A percentile compares a stretch with the other conserved stretches of the same genome.
These are phyloP conservation scores for Plasmodium coatneyi DNA, from an alignment of 169 alveolate species.

Conservation along the genomic window DNA sequence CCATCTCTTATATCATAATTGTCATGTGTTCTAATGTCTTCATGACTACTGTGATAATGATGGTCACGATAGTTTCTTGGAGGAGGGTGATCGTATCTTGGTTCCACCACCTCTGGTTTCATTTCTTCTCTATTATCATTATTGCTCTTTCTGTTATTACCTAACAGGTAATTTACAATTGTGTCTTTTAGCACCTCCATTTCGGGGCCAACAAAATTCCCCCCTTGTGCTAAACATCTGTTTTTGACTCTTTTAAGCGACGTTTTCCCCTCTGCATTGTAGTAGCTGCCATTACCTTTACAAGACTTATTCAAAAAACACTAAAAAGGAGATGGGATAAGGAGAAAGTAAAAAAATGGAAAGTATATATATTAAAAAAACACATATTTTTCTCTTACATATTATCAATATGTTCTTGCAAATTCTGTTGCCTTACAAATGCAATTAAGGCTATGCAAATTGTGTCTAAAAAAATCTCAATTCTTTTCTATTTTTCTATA, in stretches of 20 bases:
- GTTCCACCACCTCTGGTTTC: conserved; percentile 26
- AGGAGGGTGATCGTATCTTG: neutral
- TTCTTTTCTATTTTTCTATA: neutral
- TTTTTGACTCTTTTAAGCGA: neutral
- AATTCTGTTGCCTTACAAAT: neutral
- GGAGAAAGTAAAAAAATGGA: neutral
- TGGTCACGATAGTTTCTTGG: neutral
- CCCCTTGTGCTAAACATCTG: neutral
- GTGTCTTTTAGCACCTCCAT: neutral
- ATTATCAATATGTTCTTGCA: neutral
- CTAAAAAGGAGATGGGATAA: neutral
- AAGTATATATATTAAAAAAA: neutral
- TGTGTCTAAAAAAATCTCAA: neutral
- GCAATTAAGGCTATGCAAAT: neutral
- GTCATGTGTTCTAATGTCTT: conserved; percentile 10
- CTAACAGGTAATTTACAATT: neutral
- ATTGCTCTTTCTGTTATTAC: neutral
- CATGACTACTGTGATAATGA: neutral
- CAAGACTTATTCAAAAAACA: neutral
- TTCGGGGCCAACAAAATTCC: conserved; percentile 6
- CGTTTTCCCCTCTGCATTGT: neutral
- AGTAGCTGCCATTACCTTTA: neutral
- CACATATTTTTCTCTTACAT: neutral
- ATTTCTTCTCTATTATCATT: neutral
- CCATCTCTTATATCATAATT: conserved; percentile 21